These are phyloP conservation scores for Sarocladium oryzae DNA, from an alignment of 2,329 filamentous ascomycete genomes.

Conservation along the genomic window DNA sequence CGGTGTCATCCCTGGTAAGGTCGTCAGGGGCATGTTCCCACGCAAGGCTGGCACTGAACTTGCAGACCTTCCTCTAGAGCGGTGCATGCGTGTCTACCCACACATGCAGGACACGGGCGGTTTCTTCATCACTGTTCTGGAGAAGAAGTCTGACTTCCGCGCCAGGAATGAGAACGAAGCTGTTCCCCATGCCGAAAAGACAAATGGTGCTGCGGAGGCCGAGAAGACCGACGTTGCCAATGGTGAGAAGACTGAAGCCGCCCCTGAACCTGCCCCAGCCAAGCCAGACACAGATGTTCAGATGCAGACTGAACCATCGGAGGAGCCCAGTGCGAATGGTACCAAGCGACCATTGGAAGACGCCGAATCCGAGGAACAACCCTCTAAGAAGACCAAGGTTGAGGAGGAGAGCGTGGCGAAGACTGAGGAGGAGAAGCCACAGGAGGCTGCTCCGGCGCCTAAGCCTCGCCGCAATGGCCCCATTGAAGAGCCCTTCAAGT, in stretches of 20 bases:
- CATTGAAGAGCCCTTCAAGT: slow-evolving; percentile 92
- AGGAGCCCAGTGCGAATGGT: slow-evolving; percentile 21
- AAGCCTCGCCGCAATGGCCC: slow-evolving; percentile 43
- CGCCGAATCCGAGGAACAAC: slow-evolving; percentile 30
- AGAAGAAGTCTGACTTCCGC: slow-evolving; percentile 84
- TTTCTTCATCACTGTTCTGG: slow-evolving; percentile 93
- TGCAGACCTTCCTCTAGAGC: slow-evolving; percentile 69
- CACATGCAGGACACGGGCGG: slow-evolving; percentile 94
- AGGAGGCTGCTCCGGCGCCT: slow-evolving; percentile 1
- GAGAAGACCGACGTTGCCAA: slow-evolving; percentile 13
- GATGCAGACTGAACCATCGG: slow-evolving; percentile 22
- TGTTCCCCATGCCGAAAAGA: slow-evolving; percentile 15
- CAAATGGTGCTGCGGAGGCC: slow-evolving; percentile 33
- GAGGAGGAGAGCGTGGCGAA: slow-evolving; percentile 17
- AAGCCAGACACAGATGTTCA: slow-evolving; percentile 21
- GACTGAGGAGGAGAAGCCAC: slow-evolving; percentile 10
- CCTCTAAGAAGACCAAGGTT: slow-evolving; percentile 44
- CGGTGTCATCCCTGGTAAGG: slow-evolving; percentile 53
- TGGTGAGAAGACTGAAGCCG: neutral
- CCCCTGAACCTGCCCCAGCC: slow-evolving; percentile 16
- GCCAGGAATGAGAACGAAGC: slow-evolving; percentile 61
- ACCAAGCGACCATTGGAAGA: slow-evolving; percentile 30
- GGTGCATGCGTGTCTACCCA: slow-evolving; percentile 90
- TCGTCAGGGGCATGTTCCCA: slow-evolving; percentile 82
- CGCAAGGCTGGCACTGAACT: slow-evolving; percentile 45